phyloP scores from a whole-genome alignment of 2,329 filamentous ascomycete species.

The Trichoderma sp. region DNA sequence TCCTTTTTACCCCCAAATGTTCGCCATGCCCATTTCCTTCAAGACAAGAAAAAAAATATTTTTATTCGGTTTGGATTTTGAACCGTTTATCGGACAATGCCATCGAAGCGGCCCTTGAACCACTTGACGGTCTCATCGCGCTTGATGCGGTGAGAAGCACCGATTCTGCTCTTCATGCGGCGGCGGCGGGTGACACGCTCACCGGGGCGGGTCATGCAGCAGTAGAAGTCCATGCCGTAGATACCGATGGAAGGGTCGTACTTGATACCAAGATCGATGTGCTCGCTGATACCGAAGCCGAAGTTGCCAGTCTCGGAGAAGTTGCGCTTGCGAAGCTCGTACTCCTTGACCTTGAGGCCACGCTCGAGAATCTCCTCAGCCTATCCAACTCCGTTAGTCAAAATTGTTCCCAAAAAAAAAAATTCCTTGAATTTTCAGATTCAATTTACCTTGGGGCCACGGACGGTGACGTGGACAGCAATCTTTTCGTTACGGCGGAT shows the following conservation, averaged over 20 bases:
- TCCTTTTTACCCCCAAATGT: slow-evolving; percentile 32
- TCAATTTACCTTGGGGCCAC: slow-evolving; percentile 69
- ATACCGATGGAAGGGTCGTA: slow-evolving; percentile 98
- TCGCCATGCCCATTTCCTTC: slow-evolving; percentile 41
- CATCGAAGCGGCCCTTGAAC: slow-evolving; percentile 90
- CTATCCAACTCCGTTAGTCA: slow-evolving; percentile 35
- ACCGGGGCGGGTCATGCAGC: slow-evolving; percentile 99
- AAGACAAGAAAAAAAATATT: slow-evolving; percentile 34
- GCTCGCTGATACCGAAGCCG: slow-evolving; percentile 99
- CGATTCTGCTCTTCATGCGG: slow-evolving; percentile 82
- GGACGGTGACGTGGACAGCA: slow-evolving; percentile 97
- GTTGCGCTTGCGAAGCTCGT: slow-evolving; percentile 99
- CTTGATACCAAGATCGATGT: slow-evolving; percentile 99
- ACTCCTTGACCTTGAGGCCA: slow-evolving; percentile 99
- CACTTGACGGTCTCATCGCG: slow-evolving; percentile 95
- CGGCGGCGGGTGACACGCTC: slow-evolving; percentile 96
- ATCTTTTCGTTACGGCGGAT: slow-evolving; percentile 99
- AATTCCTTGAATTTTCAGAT: background rate
- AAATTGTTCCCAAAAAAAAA: background rate
- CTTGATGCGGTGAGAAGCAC: slow-evolving; percentile 88
- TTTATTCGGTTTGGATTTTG: slow-evolving; percentile 16
- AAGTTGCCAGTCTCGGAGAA: slow-evolving; percentile 99
- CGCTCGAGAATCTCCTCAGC: slow-evolving; percentile 99
- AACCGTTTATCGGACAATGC: slow-evolving; percentile 88
- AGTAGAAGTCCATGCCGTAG: slow-evolving; percentile 99